Evolutionary conservation across 768 basidiomycete species (phyloP), one percentile per base, ranked within the genome.

Genomic region (Tricholoma bakamatsutake): DNA sequence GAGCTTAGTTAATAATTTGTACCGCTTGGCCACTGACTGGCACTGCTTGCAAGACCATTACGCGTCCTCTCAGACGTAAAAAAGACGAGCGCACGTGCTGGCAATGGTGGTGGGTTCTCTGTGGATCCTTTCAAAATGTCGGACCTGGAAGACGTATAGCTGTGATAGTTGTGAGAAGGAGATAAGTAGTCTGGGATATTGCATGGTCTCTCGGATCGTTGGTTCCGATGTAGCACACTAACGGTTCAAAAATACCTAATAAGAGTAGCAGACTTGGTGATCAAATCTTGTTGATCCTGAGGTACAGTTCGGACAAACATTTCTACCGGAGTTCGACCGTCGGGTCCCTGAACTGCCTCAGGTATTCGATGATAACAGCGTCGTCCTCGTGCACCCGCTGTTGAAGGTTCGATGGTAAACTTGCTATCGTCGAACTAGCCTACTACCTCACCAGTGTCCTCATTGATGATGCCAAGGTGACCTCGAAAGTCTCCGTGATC

Each of bases 361-460:
- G 81, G 79, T 30, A 90, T 79, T 90, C 86, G 55, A 90, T 80
- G 50, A 90, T 67, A n/a, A 92, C 87, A 0, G 86, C 81, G 59
- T 82, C 81, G 58, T 76, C 76, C 60, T 83, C 80, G 47, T 76
- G 75, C 6, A 80, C 81, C 13, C 69, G 67, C 53, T 73, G 68
- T 33, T 74, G 65, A 42, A 90, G 72, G n/a, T 66, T 63, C 70
- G 18, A 88, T 75, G 37, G 69, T 66, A 56, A 88, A 72, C 52
- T 73, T 66, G 11, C 51, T 43, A 47, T 82, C 74, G 55, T 86
- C 85, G 8, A 90, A 73, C 64, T 85, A 81, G 0, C 86, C 88
- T 12, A 91, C 75, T 10, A 90, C 76, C 59, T 88, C 82, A 1
- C 88, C 88, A 45, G 78, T 84, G 40, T 81, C 77, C 65, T 90